Evolutionary conservation across 495 filamentous ascomycete species (phyloP), one percentile per base, ranked within the genome.

Genomic region (Aspergillus incahuasiensis): DNA sequence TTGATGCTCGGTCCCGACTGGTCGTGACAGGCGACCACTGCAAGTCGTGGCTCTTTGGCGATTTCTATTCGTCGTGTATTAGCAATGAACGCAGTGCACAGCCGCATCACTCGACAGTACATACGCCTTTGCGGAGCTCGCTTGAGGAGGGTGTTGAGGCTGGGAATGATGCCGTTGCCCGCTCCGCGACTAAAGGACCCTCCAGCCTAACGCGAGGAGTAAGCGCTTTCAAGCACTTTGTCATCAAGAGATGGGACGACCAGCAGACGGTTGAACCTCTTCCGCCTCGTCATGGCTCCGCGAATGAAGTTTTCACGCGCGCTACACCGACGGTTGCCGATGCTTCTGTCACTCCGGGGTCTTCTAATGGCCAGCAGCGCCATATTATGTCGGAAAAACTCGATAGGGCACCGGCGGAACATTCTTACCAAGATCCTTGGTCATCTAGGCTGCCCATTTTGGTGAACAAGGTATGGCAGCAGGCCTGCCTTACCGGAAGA

Each of bases 151-250:
- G 58, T 5, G 13, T 63, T 5, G 56, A 60, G 12, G 52, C 60
- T 12, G 66, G 68, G 42, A 52, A 59, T 44, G 64, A 60, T 46
- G 52, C 58, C 16, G 30, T 60, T 22, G 40, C 62, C 3, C 62
- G 63, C 44, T 15, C 62, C 43, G 45, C 60, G 42, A 40, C 50
- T 12, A 65, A 68, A 54, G 57, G 68, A 15, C 55, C 68, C 7
- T 71, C 67, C 19, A 54, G 60, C 38, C 66, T 74, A 49, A 64
- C 56, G 18, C 63, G 68, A 24, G 60, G 70, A 5, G 69, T 69
- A 8, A 69, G 63, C 47, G 69, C 70, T 16, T 68, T 74, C 30
- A 70, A 65, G 56, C 59, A 69, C 3, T 67, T 71, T 41, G 63
- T 74, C 52, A 61, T 63, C 30, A 64, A 65, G 40, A 64, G 68